A percentile compares a stretch with the other conserved stretches of the same genome.
Evolutionary conservation across 2,329 filamentous ascomycete genomes (phyloP).

Genomic region (Byssothecium circinans): DNA sequence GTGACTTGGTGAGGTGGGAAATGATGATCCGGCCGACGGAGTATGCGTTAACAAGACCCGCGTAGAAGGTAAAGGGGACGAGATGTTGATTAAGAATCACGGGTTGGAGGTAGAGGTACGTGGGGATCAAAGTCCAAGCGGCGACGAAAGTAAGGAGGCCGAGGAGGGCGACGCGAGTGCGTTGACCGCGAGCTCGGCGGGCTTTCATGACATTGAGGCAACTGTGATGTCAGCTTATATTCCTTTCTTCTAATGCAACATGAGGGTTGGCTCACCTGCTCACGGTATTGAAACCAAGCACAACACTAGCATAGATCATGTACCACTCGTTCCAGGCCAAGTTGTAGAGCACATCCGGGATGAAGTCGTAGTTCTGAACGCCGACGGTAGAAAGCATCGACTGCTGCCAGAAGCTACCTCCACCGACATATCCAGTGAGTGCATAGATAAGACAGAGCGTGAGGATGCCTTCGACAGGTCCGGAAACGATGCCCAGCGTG

Average conservation of each 20-base stretch:
- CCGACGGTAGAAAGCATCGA: slow-evolving; percentile 73
- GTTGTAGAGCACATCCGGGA: slow-evolving; percentile 73
- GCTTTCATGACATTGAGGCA: slow-evolving; percentile 82
- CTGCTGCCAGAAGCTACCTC: slow-evolving; percentile 90
- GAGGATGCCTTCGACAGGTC: slow-evolving; percentile 91
- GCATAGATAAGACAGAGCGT: slow-evolving; percentile 80
- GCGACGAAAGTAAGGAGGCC: slow-evolving; percentile 80
- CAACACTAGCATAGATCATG: slow-evolving; percentile 78
- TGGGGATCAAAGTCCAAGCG: slow-evolving; percentile 74
- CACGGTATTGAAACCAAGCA: slow-evolving; percentile 83
- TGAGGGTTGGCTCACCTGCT: slow-evolving; percentile 55
- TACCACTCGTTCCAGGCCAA: slow-evolving; percentile 91
- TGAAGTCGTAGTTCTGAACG: slow-evolving; percentile 62
- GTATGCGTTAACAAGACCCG: slow-evolving; percentile 90
- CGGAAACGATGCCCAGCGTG: slow-evolving; percentile 87
- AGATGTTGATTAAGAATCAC: slow-evolving; percentile 79
- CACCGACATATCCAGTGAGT: slow-evolving; percentile 81
- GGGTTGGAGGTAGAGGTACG: slow-evolving; percentile 84
- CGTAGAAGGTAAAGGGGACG: slow-evolving; percentile 86
- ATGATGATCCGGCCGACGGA: slow-evolving; percentile 95
- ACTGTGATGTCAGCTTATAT: slow-evolving; percentile 46
- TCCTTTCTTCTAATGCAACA: not conserved
- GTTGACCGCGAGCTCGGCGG: slow-evolving; percentile 72
- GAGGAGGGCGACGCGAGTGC: slow-evolving; percentile 72
- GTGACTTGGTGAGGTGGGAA: slow-evolving; percentile 83